Conservation (phyloP, 805 yeast species). For the Kregervanrija delftensis region DNA sequence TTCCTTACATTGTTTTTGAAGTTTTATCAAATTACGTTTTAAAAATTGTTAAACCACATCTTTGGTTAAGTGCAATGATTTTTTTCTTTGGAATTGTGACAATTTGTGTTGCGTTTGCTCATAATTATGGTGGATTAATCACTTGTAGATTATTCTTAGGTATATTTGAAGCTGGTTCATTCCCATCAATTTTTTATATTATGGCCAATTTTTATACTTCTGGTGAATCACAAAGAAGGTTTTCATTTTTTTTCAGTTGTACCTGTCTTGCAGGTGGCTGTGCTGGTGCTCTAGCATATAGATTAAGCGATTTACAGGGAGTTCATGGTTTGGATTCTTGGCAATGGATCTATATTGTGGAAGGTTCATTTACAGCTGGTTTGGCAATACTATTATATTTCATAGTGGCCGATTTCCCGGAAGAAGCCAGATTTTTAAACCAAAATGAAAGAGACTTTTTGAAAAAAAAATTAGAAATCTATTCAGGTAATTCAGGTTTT, state of each 20-base stretch:
- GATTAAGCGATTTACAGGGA: constrained; percentile 49
- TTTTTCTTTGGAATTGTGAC: constrained; percentile 57
- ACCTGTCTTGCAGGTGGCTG: constrained; percentile 76
- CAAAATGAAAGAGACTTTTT: constrained; percentile 47
- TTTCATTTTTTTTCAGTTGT: constrained; percentile 61
- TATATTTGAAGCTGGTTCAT: constrained; percentile 61
- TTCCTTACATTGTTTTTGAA: constrained; percentile 62
- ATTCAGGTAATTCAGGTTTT: constrained; percentile 42
- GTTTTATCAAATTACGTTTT: constrained; percentile 57
- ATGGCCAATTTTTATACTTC: constrained; percentile 60
- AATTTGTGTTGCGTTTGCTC: constrained; percentile 59
- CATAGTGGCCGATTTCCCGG: constrained; percentile 66
- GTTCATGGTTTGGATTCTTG: constrained; percentile 35
- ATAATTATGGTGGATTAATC: constrained; percentile 50
- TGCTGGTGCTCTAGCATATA: constrained; percentile 67
- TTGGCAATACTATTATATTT: constrained; percentile 32
- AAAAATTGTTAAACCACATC: constrained; percentile 54
- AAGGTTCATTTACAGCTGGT: constrained; percentile 31
- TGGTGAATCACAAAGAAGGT: constrained; percentile 61
- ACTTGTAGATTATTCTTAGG: constrained; percentile 64
- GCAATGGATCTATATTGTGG: constrained; percentile 40
- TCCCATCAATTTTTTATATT: constrained; percentile 70
- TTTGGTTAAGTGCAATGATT: constrained; percentile 56
- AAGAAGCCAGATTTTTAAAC: constrained; percentile 49
- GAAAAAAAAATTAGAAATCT: constrained; percentile 52